These are phyloP conservation scores for Colletotrichum karsti DNA, from an alignment of 2,329 filamentous ascomycete genomes.

Conservation along the genomic window DNA sequence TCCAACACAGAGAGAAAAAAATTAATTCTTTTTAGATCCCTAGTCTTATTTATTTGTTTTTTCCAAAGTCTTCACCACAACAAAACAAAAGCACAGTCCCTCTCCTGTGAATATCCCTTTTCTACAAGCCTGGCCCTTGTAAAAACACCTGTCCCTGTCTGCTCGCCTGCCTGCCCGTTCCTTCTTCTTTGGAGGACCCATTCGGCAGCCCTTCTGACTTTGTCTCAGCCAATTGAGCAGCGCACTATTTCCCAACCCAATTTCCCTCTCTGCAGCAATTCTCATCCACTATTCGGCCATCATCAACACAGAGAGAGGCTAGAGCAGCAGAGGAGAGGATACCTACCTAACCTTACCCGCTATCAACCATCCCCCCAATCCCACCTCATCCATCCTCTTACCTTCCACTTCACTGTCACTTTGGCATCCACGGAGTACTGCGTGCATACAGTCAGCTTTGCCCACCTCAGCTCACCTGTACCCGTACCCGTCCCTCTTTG, in stretches of 20 bases:
- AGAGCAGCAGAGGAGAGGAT: background rate
- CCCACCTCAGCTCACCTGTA: background rate
- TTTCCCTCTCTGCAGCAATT: slow-evolving; percentile 19
- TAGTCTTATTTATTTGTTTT: too few relatives aligned
- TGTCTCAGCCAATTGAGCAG: slow-evolving; percentile 23
- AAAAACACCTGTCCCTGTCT: background rate
- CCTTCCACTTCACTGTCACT: too few relatives aligned
- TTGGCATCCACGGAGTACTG: too few relatives aligned
- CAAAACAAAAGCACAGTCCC: background rate
- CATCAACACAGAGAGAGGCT: too few relatives aligned
- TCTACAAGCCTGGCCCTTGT: background rate
- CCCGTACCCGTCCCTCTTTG: too few relatives aligned
- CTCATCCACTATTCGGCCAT: background rate
- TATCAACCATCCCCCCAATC: too few relatives aligned
- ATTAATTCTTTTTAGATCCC: background rate
- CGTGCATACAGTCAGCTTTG: too few relatives aligned
- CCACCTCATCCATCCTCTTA: too few relatives aligned
- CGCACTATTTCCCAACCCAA: slow-evolving; percentile 12
- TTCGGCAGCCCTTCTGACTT: slow-evolving; percentile 16
- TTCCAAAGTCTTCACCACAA: background rate
- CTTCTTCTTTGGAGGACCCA: slow-evolving; percentile 2
- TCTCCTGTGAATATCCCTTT: background rate
- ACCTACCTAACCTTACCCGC: too few relatives aligned
- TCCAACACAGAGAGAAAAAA: too few relatives aligned
- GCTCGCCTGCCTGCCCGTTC: slow-evolving; percentile 1